These are phyloP conservation scores for Arctium minus DNA, from an alignment of 129 eudicot species.

Conservation along the genomic window DNA sequence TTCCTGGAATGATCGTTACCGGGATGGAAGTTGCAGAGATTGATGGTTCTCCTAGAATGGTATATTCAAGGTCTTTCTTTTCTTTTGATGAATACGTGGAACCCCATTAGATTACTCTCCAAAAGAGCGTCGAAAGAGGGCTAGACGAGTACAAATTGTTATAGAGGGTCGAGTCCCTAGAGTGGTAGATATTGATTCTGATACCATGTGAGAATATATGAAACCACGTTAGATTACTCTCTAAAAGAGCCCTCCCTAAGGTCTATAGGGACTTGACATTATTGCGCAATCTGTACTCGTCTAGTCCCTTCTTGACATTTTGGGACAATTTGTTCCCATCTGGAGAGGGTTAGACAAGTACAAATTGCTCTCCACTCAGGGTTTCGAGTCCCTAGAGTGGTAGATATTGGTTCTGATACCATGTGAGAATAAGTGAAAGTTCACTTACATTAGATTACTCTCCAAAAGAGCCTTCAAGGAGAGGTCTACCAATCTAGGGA, in stretches of 20 bases:
- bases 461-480: not conserved
- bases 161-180: not conserved
- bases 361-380: not conserved
- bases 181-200: not conserved
- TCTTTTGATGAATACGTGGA: not conserved
- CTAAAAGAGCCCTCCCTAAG: not conserved
- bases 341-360: not conserved
- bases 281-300: not conserved
- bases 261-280: not conserved
- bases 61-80: not conserved
- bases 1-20: slow-evolving; percentile 74
- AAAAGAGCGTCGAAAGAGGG: not conserved
- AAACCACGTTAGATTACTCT: not conserved
- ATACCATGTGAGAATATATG: not conserved
- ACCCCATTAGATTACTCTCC: not conserved
- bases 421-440: not conserved
- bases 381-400: not conserved
- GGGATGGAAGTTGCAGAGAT: slow-evolving; percentile 87
- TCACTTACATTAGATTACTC: not conserved
- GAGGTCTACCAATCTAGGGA: not conserved
- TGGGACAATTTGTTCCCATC: not conserved
- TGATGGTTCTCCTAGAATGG: slow-evolving; percentile 75
- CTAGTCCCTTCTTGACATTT: not conserved
- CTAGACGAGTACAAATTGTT: no score
- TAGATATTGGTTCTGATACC: not conserved